Percentiles rank a stretch among this genome's conserved stretches.
These are phyloP conservation scores for Volvariella volvacea DNA, from an alignment of 1,284 basidiomycete genomes.

Conservation along the genomic window DNA sequence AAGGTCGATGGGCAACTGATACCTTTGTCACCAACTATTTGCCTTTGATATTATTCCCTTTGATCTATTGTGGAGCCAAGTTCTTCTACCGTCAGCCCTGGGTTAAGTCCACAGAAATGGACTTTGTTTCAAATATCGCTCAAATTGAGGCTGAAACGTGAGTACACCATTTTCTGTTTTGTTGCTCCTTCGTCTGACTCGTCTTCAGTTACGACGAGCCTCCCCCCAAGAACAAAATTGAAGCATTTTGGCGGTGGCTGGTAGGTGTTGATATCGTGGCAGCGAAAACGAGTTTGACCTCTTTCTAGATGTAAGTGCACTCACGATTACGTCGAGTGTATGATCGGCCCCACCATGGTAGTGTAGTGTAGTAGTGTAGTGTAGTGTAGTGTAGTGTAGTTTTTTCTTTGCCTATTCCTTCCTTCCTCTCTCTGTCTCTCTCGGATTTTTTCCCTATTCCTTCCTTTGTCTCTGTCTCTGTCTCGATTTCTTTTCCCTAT, in stretches of 20 bases:
- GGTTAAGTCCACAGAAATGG: slow-evolving; percentile 60
- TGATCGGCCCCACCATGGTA: too few species aligned
- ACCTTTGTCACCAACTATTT: slow-evolving; percentile 77
- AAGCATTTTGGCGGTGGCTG: slow-evolving; percentile 70
- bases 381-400: too few species aligned
- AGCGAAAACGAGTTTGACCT: too few species aligned
- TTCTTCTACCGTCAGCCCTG: slow-evolving; percentile 42
- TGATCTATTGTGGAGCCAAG: slow-evolving; percentile 61
- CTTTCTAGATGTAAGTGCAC: too few species aligned
- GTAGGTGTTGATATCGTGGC: slow-evolving; percentile 23
- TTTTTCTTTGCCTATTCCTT: too few species aligned
- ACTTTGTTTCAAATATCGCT: slow-evolving; percentile 66
- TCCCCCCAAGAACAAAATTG: slow-evolving; percentile 59
- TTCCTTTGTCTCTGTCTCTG: too few species aligned
- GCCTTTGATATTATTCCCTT: slow-evolving; percentile 69
- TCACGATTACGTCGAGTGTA: too few species aligned
- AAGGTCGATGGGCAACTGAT: slow-evolving; percentile 50
- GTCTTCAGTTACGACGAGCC: slow-evolving; percentile 52
- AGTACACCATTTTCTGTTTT: slow-evolving; percentile 13
- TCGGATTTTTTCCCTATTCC: too few species aligned
- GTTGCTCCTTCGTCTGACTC: not conserved
- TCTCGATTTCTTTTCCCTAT: too few species aligned
- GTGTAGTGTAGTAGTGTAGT: too few species aligned
- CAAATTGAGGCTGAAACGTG: slow-evolving; percentile 69
- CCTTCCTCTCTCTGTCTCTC: too few species aligned